Conservation (phyloP, 768 basidiomycete species). For the Suillus hirtellus region DNA sequence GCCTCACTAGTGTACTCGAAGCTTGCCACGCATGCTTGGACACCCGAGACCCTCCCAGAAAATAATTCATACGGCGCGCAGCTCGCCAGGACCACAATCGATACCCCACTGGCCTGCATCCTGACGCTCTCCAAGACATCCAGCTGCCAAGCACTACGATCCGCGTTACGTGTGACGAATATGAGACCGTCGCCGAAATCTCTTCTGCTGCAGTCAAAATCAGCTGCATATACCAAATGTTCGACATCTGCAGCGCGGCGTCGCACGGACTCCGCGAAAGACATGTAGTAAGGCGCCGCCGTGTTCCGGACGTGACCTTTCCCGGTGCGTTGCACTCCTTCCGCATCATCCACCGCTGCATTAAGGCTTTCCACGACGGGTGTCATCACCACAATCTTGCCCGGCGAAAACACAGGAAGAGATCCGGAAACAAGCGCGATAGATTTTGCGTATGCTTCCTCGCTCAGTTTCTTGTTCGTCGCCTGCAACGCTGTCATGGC, state of each 20-base stretch:
- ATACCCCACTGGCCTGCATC: conserved; percentile 19
- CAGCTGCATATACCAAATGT: conserved; percentile 48
- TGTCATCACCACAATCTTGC: conserved; percentile 49
- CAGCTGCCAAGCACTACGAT: conserved; percentile 53
- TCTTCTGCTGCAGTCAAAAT: conserved; percentile 5
- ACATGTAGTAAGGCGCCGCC: conserved; percentile 54
- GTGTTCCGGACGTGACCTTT: conserved; percentile 54
- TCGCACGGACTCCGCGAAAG: conserved; percentile 44
- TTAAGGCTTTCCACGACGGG: conserved; percentile 60
- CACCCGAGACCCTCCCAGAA: conserved; percentile 22
- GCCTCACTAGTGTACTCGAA: conserved; percentile 62
- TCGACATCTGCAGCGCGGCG: conserved; percentile 31
- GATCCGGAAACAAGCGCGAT: conserved; percentile 49
- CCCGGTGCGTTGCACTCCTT: conserved; percentile 42
- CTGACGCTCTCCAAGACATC: conserved; percentile 36
- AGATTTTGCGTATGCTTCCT: conserved; percentile 46
- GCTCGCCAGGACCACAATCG: conserved; percentile 54
- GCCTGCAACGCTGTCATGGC: conserved; percentile 33
- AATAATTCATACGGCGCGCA: conserved; percentile 69
- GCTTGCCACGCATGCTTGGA: conserved; percentile 45
- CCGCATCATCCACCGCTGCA: conserved; percentile 59
- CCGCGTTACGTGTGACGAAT: conserved; percentile 61
- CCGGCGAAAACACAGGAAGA: conserved; percentile 27
- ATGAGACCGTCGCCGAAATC: conserved; percentile 26
- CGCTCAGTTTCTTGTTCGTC: conserved; percentile 43